Evolutionary conservation across 257 asterid genomes (phyloP), one percentile per base, ranked within the genome.

Genomic region (Salvia hispanica): DNA sequence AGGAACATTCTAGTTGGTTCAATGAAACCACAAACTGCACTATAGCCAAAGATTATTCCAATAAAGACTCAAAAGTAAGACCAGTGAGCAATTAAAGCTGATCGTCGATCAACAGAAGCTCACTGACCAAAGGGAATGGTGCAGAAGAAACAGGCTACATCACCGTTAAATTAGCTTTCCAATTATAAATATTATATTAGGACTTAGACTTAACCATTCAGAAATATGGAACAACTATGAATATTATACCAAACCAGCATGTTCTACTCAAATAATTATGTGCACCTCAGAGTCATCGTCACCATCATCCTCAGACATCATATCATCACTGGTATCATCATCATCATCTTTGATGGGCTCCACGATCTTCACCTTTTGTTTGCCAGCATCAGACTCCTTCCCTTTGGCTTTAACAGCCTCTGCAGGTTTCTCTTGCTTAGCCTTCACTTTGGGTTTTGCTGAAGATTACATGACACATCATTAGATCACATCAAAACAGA

Each of bases 281-380:
- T 3, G 11, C 78, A 76, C 88, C 86, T 73, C 76, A 34, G 82
- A 78, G 70, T 77, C 84, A 6, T 66, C 82, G 1, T 71, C 82
- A 48, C 71, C 86, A 5, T 65, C 89, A 46, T 85, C 90, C 57
- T 84, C 91, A 25, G 84, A 82, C 88, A 77, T 63, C 0, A 33
- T 6, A 36, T 82, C 90, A 21, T 74, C 95, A n/a, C 87, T 83
- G 43, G 63, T 77, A 11, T 74, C 80, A 4, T 57, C 83, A 28
- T 64, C 81, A 62, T 69, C 69, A 44, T 43, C 80, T 56, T 71
- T 72, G 56, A 6, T 77, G 28, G 95, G 95, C 74, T 86, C 93
- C 15, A 75, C 86, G 73, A 85, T 84, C 77, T 85, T 82, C 80
- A 85, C 95, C 84, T 85, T 84, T 52, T 78, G 89, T 77, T 85